phyloP scores from a whole-genome alignment of 2,329 filamentous ascomycete species.

The Alternaria tenuissima region DNA sequence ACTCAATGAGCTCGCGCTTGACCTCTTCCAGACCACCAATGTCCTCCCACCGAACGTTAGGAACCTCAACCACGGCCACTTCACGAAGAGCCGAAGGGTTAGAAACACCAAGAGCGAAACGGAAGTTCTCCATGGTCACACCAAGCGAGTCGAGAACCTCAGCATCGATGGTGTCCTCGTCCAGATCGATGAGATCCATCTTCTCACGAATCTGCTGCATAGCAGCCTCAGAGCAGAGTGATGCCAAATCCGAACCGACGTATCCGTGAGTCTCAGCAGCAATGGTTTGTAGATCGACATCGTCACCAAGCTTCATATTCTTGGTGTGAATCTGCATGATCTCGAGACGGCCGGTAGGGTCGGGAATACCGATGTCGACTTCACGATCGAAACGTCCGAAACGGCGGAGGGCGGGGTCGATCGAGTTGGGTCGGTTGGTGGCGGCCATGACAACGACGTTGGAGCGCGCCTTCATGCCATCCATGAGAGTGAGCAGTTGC shows the following conservation, averaged over 20 bases:
- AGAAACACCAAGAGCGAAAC: constrained; percentile 95
- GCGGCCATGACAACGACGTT: constrained; percentile 99
- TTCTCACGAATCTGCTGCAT: constrained; percentile 99
- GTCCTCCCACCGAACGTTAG: constrained; percentile 99
- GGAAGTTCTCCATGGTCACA: constrained; percentile 99
- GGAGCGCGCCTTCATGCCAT: constrained; percentile 99
- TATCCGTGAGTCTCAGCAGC: constrained; percentile 98
- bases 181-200: constrained; percentile 99
- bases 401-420: constrained; percentile 95
- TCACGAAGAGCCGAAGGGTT: constrained; percentile 99
- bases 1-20: constrained; percentile 99
- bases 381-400: constrained; percentile 99
- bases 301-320: constrained; percentile 99
- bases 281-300: constrained; percentile 96
- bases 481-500: constrained; percentile 96
- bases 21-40: constrained; percentile 98
- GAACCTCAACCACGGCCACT: constrained; percentile 98
- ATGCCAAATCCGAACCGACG: constrained; percentile 97
- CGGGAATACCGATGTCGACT: constrained; percentile 97
- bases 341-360: constrained; percentile 97
- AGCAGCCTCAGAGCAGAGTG: constrained; percentile 96
- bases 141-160: constrained; percentile 98
- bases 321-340: constrained; percentile 99
- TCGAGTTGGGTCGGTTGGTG: constrained; percentile 98
- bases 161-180: constrained; percentile 98